Percentiles rank a stretch among this genome's conserved stretches.
phyloP scores from a whole-genome alignment of 345 rosid species.

The Linum trigynum region DNA sequence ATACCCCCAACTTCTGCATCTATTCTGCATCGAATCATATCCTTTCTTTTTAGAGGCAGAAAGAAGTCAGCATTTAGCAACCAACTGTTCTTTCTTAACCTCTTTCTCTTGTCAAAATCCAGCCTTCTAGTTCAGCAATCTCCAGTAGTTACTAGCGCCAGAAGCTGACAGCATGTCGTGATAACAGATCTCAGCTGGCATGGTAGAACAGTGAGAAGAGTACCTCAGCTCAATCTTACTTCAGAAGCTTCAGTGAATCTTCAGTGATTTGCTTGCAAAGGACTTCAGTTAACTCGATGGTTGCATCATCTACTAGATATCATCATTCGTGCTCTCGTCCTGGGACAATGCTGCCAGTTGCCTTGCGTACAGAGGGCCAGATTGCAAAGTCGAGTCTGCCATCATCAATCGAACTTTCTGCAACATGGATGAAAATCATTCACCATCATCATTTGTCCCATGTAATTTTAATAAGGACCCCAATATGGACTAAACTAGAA shows the following conservation, averaged over 20 bases:
- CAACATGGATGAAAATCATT: constrained; percentile 5
- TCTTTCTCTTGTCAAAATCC: no score
- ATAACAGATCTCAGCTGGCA: no score
- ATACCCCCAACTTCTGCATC: no score
- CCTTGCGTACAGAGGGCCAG: constrained; percentile 26
- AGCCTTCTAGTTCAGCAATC: no score
- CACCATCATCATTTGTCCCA: not conserved
- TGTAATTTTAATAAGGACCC: not conserved
- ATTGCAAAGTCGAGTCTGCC: constrained; percentile 42
- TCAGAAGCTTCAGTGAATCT: not conserved
- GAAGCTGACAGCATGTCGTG: no score
- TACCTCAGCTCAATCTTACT: not conserved
- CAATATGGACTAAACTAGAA: constrained; percentile 12
- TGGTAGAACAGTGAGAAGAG: no score
- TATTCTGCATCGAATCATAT: no score
- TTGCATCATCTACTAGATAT: constrained; percentile 21
- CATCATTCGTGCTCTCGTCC: constrained; percentile 41
- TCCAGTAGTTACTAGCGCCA: no score
- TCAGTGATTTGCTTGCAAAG: not conserved
- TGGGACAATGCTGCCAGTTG: constrained; percentile 22
- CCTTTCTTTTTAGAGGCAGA: no score
- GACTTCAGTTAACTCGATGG: not conserved
- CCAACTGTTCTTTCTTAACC: no score
- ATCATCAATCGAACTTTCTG: constrained; percentile 58
- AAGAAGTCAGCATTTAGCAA: no score